Evolutionary conservation across 768 basidiomycete species (phyloP).

Genomic region (Porphyrellus cyaneotinctus): DNA sequence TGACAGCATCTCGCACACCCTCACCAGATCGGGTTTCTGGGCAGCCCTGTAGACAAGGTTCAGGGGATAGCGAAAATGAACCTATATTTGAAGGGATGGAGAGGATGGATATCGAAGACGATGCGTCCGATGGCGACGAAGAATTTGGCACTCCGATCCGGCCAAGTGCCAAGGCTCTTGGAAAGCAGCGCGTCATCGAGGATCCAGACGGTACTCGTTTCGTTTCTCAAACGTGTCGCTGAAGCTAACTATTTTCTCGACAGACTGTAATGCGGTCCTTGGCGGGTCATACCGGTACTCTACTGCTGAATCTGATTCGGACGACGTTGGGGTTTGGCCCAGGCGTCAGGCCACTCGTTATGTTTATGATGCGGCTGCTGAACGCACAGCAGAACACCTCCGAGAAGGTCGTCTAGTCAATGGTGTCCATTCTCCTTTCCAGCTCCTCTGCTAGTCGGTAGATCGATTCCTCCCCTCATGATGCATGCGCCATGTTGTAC

Average conservation of each 20-base stretch:
- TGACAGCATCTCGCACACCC: constrained; percentile 59
- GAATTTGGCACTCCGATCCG: constrained; percentile 39
- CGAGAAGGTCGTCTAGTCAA: constrained; percentile 42
- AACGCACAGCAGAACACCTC: constrained; percentile 63
- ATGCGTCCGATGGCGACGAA: constrained; percentile 25
- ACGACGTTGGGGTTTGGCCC: constrained; percentile 36
- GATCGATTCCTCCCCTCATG: constrained; percentile 11
- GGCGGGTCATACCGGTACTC: constrained; percentile 35
- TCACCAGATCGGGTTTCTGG: constrained; percentile 50
- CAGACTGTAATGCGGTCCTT: constrained; percentile 50
- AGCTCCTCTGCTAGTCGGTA: too few relatives aligned
- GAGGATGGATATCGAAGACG: constrained; percentile 26
- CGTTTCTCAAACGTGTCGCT: neutral
- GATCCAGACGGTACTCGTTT: constrained; percentile 39
- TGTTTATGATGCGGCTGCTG: constrained; percentile 92
- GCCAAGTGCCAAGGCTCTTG: constrained; percentile 85
- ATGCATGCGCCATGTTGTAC: constrained; percentile 24
- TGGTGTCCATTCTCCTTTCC: constrained; percentile 39
- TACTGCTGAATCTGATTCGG: constrained; percentile 47
- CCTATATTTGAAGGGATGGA: constrained; percentile 26
- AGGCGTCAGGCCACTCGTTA: constrained; percentile 56
- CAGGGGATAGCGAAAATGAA: constrained; percentile 23
- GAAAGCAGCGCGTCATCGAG: constrained; percentile 69
- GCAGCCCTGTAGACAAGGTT: constrained; percentile 20
- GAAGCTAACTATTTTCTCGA: neutral